Conservation (phyloP, 805 yeast species). For the Candida arabinofermentans region DNA sequence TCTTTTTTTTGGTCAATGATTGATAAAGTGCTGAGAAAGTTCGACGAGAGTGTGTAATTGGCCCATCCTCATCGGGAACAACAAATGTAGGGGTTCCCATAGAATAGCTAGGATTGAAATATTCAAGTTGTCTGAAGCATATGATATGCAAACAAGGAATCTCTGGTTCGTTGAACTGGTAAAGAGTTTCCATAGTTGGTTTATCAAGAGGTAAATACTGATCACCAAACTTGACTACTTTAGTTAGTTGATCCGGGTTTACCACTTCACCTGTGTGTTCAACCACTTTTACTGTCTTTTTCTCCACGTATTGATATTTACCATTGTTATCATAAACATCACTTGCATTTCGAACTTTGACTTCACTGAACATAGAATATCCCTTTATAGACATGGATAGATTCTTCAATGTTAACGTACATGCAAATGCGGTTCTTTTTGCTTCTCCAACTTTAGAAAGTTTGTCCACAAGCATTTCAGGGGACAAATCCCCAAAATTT, state of each 20-base stretch:
- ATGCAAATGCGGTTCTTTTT: conserved; percentile 56
- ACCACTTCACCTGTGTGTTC: conserved; percentile 41
- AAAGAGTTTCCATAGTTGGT: conserved; percentile 33
- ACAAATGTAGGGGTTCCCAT: conserved; percentile 56
- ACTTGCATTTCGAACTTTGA: conserved; percentile 45
- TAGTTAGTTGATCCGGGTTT: conserved; percentile 25
- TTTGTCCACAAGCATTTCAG: conserved; percentile 40
- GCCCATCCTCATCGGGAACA: conserved; percentile 58
- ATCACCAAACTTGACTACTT: conserved; percentile 45
- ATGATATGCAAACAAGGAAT: conserved; percentile 56
- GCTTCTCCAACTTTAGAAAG: conserved; percentile 59
- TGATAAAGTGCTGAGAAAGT: conserved; percentile 68
- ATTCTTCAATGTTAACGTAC: conserved; percentile 55
- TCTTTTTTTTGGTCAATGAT: conserved; percentile 45
- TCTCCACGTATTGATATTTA: conserved; percentile 46
- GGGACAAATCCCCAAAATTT: conserved; percentile 38
- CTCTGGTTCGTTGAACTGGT: conserved; percentile 30
- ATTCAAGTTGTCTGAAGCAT: conserved; percentile 55
- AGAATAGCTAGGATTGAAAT: conserved; percentile 48
- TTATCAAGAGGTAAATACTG: conserved; percentile 37
- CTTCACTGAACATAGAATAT: conserved; percentile 55
- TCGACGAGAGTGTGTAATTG: conserved; percentile 55
- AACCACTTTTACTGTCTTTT: conserved; percentile 37
- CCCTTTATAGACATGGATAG: conserved; percentile 70
- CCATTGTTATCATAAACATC: conserved; percentile 54